Percentiles rank a stretch among this genome's conserved stretches.
Conservation (phyloP, 2,329 filamentous ascomycete species). For the Alternaria brassicae region DNA sequence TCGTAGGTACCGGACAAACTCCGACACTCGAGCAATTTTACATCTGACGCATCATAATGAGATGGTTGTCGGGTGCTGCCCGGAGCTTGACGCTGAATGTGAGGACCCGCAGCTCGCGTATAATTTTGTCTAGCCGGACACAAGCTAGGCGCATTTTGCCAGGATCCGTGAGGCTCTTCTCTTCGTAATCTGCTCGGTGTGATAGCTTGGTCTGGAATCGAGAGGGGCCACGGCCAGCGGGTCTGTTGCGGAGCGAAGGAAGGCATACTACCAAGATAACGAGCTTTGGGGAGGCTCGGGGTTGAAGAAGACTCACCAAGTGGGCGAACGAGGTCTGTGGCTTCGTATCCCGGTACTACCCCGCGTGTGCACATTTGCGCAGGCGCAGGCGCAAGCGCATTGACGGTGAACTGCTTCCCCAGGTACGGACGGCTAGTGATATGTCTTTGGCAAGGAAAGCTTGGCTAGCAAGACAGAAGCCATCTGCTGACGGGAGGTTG, state of each 20-base stretch:
- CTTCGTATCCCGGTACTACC: conserved; percentile 27
- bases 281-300: background rate
- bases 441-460: conserved; percentile 16
- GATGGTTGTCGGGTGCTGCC: background rate
- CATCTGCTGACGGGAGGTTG: conserved; percentile 35
- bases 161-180: conserved; percentile 34
- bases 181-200: conserved; percentile 4
- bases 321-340: conserved; percentile 7
- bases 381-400: conserved; percentile 18
- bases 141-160: conserved; percentile 19
- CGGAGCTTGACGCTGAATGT: background rate
- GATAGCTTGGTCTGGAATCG: conserved; percentile 10
- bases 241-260: conserved; percentile 6
- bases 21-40: conserved; percentile 10
- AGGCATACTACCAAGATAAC: background rate
- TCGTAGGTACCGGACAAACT: conserved; percentile 4
- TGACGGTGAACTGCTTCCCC: conserved; percentile 19
- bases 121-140: conserved; percentile 12
- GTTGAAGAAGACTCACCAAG: background rate
- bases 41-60: conserved; percentile 1
- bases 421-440: conserved; percentile 28
- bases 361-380: conserved; percentile 24
- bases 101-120: conserved; percentile 14
- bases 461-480: conserved; percentile 27
- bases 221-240: background rate